A percentile compares a stretch with the other conserved stretches of the same genome.
phyloP scores from a whole-genome alignment of 2,329 filamentous ascomycete genomes.

The Periconia macrospinosa region DNA sequence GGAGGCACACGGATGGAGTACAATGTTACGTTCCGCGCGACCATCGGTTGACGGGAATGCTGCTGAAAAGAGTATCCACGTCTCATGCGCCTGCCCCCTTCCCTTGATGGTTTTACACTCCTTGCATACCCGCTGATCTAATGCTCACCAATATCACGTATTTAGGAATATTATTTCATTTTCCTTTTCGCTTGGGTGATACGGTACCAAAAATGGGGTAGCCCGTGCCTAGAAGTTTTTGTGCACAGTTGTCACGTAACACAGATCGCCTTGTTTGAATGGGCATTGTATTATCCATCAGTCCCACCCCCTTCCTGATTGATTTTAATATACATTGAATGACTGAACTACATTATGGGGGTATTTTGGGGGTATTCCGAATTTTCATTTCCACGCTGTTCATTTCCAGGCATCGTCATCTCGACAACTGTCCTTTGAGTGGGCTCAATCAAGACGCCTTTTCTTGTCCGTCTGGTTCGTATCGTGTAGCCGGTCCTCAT shows the following conservation, averaged over 20 bases:
- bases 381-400: not conserved
- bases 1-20: not conserved
- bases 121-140: not conserved
- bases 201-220: not conserved
- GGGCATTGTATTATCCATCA: no score
- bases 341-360: not conserved
- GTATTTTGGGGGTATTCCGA: not conserved
- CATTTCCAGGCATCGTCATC: not conserved
- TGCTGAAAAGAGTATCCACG: not conserved
- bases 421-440: not conserved
- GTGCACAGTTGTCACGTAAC: not conserved
- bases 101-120: not conserved
- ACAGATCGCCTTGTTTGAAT: not conserved
- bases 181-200: not conserved
- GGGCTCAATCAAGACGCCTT: not conserved
- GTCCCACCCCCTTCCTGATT: no score
- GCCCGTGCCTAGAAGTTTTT: not conserved
- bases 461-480: not conserved
- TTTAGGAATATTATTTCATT: no score
- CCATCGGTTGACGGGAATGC: not conserved
- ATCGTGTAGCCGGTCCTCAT: no score
- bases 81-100: not conserved
- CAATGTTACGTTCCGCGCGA: not conserved
- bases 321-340: not conserved
- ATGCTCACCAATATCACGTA: no score